These are phyloP conservation scores for Chloranthus sessilifolius DNA, from an alignment of 164 flowering plant genomes.

Conservation along the genomic window DNA sequence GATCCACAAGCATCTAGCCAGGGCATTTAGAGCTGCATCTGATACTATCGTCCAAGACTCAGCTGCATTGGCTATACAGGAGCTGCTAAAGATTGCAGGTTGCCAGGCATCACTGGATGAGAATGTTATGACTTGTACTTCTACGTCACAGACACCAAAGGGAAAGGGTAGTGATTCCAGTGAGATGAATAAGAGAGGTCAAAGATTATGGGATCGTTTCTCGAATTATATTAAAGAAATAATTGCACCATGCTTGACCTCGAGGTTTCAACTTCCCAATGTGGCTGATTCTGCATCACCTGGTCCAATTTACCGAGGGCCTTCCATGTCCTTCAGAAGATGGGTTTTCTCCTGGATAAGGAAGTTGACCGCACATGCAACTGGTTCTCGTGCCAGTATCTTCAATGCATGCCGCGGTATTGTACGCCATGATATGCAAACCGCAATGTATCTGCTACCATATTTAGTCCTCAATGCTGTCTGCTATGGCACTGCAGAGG, in stretches of 20 bases:
- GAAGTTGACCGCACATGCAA: slow-evolving; percentile 77
- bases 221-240: slow-evolving; percentile 96
- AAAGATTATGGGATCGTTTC: slow-evolving; percentile 87
- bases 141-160: slow-evolving; percentile 26
- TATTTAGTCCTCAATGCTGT: slow-evolving; percentile 89
- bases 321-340: slow-evolving; percentile 87
- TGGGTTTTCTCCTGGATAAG: slow-evolving; percentile 92
- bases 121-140: slow-evolving; percentile 37
- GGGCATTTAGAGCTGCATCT: slow-evolving; percentile 97
- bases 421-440: slow-evolving; percentile 95
- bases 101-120: slow-evolving; percentile 91
- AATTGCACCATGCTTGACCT: slow-evolving; percentile 97
- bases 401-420: slow-evolving; percentile 94
- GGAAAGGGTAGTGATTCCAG: slow-evolving; percentile 27
- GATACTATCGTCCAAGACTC: slow-evolving; percentile 93
- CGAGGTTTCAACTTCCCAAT: slow-evolving; percentile 84
- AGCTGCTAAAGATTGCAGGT: slow-evolving; percentile 90
- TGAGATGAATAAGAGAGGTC: slow-evolving; percentile 65
- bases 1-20: slow-evolving; percentile 91
- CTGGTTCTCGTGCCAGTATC: slow-evolving; percentile 85
- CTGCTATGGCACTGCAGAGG: slow-evolving; percentile 84
- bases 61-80: slow-evolving; percentile 98
- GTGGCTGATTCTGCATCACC: slow-evolving; percentile 58
- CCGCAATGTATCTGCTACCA: slow-evolving; percentile 85
- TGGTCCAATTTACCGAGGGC: slow-evolving; percentile 80